Conservation (phyloP, 371 early-diverging fungal genomes). For the Rhizopus microsporus region DNA sequence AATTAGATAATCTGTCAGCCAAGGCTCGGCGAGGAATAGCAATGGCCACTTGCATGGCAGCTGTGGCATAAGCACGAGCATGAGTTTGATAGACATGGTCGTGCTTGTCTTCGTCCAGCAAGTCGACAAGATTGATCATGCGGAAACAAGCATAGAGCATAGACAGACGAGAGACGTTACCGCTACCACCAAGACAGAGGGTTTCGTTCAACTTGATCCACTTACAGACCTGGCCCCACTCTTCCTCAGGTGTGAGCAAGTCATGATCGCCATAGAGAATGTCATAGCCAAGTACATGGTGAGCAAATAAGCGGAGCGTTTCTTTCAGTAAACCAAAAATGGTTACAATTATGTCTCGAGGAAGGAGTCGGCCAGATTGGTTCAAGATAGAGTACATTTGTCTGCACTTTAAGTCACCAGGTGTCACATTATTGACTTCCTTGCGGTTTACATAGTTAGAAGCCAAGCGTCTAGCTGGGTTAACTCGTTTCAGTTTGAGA, state of each 20-base stretch:
- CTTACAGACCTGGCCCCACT: slow-evolving; percentile 35
- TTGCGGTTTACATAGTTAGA: slow-evolving; percentile 2
- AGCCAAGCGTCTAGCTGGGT: slow-evolving; percentile 13
- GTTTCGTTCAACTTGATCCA: slow-evolving; percentile 50
- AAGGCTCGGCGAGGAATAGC: slow-evolving; percentile 19
- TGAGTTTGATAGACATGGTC: slow-evolving; percentile 16
- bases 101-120: slow-evolving; percentile 32
- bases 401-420: slow-evolving; percentile 34
- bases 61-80: slow-evolving; percentile 47
- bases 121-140: slow-evolving; percentile 44
- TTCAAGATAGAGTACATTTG: slow-evolving; percentile 32
- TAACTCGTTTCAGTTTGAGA: slow-evolving; percentile 34
- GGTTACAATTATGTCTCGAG: slow-evolving; percentile 4
- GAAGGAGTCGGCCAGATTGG: slow-evolving; percentile 22
- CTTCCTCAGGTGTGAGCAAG: slow-evolving; percentile 20
- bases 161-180: slow-evolving; percentile 21
- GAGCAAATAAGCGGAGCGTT: slow-evolving; percentile 26
- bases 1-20: slow-evolving; percentile 17
- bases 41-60: slow-evolving; percentile 37
- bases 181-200: slow-evolving; percentile 30
- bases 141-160: slow-evolving; percentile 37
- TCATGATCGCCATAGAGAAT: slow-evolving; percentile 25
- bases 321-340: slow-evolving; percentile 22
- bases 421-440: slow-evolving; percentile 13
- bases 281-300: slow-evolving; percentile 41